Conservation (phyloP, 179 eudicot species). For the Nepenthes alata region DNA sequence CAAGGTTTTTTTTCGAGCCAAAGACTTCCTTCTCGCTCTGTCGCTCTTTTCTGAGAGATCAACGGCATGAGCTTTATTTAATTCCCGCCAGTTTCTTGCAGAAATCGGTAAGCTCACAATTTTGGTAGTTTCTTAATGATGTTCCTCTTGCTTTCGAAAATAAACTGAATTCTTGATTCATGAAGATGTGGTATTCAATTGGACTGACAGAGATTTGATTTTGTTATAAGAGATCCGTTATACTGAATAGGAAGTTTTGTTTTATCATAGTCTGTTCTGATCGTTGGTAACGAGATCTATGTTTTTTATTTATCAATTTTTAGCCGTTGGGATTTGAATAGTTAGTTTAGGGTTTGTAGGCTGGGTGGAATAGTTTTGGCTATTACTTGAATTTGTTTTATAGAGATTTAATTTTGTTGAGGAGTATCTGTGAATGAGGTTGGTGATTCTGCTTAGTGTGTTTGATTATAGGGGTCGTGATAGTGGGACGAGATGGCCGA, state of each 20-base stretch:
- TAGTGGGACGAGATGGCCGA: conserved; percentile 40
- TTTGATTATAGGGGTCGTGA: conserved; percentile 14
- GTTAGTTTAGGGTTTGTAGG: conserved; percentile 7
- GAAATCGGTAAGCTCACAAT: conserved; percentile 9
- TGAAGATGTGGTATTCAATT: not conserved
- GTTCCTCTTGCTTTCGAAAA: too few relatives aligned
- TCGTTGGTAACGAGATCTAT: conserved; percentile 14
- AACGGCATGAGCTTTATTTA: conserved; percentile 12
- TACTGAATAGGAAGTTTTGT: not conserved
- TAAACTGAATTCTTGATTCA: not conserved
- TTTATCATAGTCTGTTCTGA: conserved; percentile 15
- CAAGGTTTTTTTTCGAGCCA: conserved; percentile 21
- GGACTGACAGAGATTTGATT: conserved; percentile 3
- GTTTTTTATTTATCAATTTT: conserved; percentile 3
- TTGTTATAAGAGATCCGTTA: not conserved
- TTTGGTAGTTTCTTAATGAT: conserved; percentile 1
- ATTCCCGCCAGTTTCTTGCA: conserved; percentile 19
- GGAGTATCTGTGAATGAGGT: not conserved
- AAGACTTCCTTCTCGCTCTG: conserved; percentile 12
- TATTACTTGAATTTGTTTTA: conserved; percentile 3
- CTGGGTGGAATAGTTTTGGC: conserved; percentile 9
- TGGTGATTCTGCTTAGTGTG: conserved; percentile 13
- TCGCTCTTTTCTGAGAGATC: conserved; percentile 6
- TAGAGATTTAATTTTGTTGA: not conserved
- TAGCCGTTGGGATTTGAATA: not conserved